Evolutionary conservation across 257 asterid genomes (phyloP), one percentile per base, ranked within the genome.

Genomic region (Penstemon davidsonii): DNA sequence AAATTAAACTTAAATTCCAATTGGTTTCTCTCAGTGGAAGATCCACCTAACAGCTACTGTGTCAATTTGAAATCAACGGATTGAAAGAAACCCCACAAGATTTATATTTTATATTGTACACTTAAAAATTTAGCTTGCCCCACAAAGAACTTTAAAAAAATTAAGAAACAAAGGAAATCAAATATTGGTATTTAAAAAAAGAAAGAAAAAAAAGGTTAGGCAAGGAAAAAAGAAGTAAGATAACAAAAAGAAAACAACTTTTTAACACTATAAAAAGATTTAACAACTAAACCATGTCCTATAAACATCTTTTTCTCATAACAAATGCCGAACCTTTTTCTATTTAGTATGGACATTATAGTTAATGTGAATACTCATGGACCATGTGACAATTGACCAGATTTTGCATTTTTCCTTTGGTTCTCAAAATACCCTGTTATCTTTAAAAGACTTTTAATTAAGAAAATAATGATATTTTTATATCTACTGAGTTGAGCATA

Each of bases 401-500:
- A 19, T 54, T 54, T 3, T 11, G 8, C 33, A 25, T 25, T 25
- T 25, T 25, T 2, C 33, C 33, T 25, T 25, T 25, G 33, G 33
- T 25, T 25, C 33, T 25, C 33, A 25, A 25, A 1, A 25, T 25
- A 25, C 33, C 33, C 33, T 25, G 33, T 25, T 1, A 25, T 25
- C 33, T 25, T 25, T 25, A 25, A 25, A 1, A 25, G 33, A 25
- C 33, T 25, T 25, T 25, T 25, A 25, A 25, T 25, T 2, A 25
- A 25, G 7, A 33, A 54, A 62, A 41, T 33, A 5, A 54, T 7
- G 11, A 5, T 36, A 54, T 54, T 36, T 25, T 25, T 25, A 45
- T 60, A 55, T 3, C 33, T 39, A 72, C 50, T 18, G 56, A 4
- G 60, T 72, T 68, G 18, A 45, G 15, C 18, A 43, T 36, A 72